A percentile compares a stretch with the other conserved stretches of the same genome.
Conservation (phyloP, 2,329 filamentous ascomycete species). For the Hyphodiscus sp. region DNA sequence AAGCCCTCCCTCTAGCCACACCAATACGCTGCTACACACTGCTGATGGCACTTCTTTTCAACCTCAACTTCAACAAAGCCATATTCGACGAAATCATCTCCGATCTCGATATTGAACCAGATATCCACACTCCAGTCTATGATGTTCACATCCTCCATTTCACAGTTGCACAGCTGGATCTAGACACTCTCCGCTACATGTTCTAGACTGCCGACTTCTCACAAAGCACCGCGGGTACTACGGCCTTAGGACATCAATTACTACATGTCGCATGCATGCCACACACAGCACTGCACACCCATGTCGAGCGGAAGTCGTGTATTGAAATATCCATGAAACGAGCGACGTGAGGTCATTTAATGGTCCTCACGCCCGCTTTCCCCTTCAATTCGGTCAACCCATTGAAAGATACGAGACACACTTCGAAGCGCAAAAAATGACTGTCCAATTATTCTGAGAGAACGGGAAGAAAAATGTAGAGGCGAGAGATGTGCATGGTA, state of each 20-base stretch:
- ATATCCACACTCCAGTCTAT: constrained; percentile 15
- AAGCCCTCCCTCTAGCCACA: constrained; percentile 15
- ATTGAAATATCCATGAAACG: constrained; percentile 16
- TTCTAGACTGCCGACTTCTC: neutral
- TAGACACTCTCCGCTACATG: constrained; percentile 14
- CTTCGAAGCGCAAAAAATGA: neutral
- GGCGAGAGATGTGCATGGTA: neutral
- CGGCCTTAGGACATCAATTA: constrained; percentile 18
- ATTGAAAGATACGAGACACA: neutral
- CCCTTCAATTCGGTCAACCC: neutral
- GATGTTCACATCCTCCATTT: constrained; percentile 19
- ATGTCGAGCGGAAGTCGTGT: constrained; percentile 9
- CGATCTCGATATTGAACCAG: constrained; percentile 10
- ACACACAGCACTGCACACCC: constrained; percentile 5
- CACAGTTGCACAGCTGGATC: constrained; percentile 14
- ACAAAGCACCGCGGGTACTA: constrained; percentile 11
- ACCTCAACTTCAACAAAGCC: constrained; percentile 5
- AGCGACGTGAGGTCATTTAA: constrained; percentile 13
- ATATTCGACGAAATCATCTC: constrained; percentile 11
- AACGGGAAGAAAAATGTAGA: neutral
- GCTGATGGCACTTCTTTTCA: constrained; percentile 14
- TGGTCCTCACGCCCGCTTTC: constrained; percentile 2
- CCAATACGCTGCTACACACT: constrained; percentile 17
- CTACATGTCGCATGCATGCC: constrained; percentile 20
- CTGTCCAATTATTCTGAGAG: neutral